Base-by-base conservation (phyloP, 805 yeast species). In the Metschnikowia anglica region DNA sequence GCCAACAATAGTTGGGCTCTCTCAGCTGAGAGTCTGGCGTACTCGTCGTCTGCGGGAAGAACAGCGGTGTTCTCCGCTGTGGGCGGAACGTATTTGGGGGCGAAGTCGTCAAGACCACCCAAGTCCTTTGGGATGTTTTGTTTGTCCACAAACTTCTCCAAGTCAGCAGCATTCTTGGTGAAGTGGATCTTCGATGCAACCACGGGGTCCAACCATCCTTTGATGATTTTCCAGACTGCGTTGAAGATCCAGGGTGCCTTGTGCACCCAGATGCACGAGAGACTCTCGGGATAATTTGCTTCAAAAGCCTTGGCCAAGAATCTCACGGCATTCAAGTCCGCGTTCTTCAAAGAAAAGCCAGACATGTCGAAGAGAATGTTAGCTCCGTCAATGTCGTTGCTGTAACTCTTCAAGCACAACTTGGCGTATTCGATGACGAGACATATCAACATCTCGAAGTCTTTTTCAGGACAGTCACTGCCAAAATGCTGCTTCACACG, bases 171-270 rank as follows among this genome's bases (percentile, higher is more conserved):
- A 49, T 69, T 70, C 59, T 85, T 84, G 20, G 96, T 86, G 66
- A 91, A 93, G 32, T 79, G 77, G 54, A 93, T 86, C 66, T 91
- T 91, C 21, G 91, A 75, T 0, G 97, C 96, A 39, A 91, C 97
- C 13, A 87, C 97, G 2, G 98, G 98, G 62, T 93, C 98, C 47
- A 91, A 73, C 98, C 97, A 91, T 55, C 83, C 83, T 64, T 87
- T 88, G 56, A 93, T 81, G 54, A 91, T 79, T 53, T 83, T 85
- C 98, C 99, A 93, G 47, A 91, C 87, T 21, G 97, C 91, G 43
- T 86, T 81, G 72, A 93, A 93, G 39, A 93, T 80, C 97, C 97
- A 89, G 18, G 99, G 99, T 0, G 99, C 97, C 56, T 86, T 85
- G 69, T 88, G 96, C 49, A 93, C 83, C 57, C 88, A 77, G 41